These are phyloP conservation scores for Eucalyptus marginata DNA, from an alignment of 345 rosid genomes.

Conservation along the genomic window DNA sequence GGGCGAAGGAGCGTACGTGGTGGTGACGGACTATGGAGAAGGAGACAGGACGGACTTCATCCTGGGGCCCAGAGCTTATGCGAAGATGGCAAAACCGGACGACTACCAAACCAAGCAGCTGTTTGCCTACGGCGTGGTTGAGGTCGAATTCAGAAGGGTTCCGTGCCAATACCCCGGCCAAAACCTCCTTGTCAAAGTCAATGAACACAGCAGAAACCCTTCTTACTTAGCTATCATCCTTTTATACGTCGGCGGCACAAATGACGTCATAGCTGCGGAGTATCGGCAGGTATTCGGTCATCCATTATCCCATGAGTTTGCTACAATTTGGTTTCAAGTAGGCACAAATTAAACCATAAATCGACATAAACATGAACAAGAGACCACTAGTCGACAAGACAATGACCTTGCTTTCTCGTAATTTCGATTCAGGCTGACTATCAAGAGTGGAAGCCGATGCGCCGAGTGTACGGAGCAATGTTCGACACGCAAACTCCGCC, in stretches of 20 bases:
- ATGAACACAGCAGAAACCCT: slow-evolving; percentile 55
- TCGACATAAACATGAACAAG: not conserved
- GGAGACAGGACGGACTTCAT: slow-evolving; percentile 76
- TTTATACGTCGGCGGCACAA: slow-evolving; percentile 39
- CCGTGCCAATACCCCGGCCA: slow-evolving; percentile 42
- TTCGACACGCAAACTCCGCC: slow-evolving; percentile 59
- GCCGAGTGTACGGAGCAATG: slow-evolving; percentile 65
- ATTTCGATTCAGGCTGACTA: slow-evolving; percentile 30
- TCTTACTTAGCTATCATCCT: slow-evolving; percentile 50
- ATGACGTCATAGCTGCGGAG: slow-evolving; percentile 52
- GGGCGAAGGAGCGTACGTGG: slow-evolving; percentile 47
- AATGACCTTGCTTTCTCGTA: not conserved
- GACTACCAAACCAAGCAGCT: slow-evolving; percentile 13
- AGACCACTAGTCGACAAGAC: not conserved
- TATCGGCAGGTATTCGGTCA: slow-evolving; percentile 39
- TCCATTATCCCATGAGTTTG: not conserved
- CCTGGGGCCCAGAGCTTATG: slow-evolving; percentile 59
- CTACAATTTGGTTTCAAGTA: not conserved
- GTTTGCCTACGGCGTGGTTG: slow-evolving; percentile 61
- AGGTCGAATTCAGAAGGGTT: slow-evolving; percentile 54
- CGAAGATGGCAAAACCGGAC: slow-evolving; percentile 34
- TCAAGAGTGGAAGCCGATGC: slow-evolving; percentile 56
- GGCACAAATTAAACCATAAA: not conserved
- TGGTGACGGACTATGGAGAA: slow-evolving; percentile 80
- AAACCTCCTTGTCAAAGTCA: slow-evolving; percentile 48